These are phyloP conservation scores for Pseudonectria foliicola DNA, from an alignment of 2,329 filamentous ascomycete species.

Conservation along the genomic window DNA sequence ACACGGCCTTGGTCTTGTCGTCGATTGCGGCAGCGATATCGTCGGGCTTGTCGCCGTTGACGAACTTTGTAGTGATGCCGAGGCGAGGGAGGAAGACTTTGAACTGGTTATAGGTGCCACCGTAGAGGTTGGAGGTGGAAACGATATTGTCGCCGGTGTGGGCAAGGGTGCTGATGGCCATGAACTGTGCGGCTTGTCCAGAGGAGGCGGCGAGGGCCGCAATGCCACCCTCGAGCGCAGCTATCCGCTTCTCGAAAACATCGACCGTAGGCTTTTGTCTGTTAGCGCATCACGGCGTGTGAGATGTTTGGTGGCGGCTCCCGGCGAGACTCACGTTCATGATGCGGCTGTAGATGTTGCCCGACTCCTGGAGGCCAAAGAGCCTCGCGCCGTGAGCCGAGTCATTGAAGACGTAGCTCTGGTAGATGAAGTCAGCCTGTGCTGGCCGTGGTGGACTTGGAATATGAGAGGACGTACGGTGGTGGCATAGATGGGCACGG, in stretches of 20 bases:
- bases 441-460: background rate
- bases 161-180: constrained; percentile 77
- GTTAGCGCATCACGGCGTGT: background rate
- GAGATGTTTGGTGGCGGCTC: background rate
- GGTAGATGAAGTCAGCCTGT: no score
- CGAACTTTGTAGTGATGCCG: constrained; percentile 82
- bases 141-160: constrained; percentile 89
- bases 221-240: constrained; percentile 88
- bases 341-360: constrained; percentile 96
- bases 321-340: constrained; percentile 62
- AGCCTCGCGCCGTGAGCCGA: constrained; percentile 91
- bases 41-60: constrained; percentile 70
- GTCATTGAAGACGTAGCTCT: constrained; percentile 93
- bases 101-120: constrained; percentile 95
- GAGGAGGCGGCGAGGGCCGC: constrained; percentile 80
- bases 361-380: constrained; percentile 93
- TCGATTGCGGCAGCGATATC: constrained; percentile 80
- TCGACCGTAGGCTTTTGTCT: constrained; percentile 70
- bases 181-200: constrained; percentile 88
- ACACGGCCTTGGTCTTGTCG: constrained; percentile 87
- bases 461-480: constrained; percentile 39
- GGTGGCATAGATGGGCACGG: constrained; percentile 92
- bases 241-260: constrained; percentile 93
- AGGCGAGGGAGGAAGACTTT: constrained; percentile 85
- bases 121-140: constrained; percentile 83